Base-by-base conservation (phyloP, 176 grass and related monocot species). In the Aegilops sharonensis region DNA sequence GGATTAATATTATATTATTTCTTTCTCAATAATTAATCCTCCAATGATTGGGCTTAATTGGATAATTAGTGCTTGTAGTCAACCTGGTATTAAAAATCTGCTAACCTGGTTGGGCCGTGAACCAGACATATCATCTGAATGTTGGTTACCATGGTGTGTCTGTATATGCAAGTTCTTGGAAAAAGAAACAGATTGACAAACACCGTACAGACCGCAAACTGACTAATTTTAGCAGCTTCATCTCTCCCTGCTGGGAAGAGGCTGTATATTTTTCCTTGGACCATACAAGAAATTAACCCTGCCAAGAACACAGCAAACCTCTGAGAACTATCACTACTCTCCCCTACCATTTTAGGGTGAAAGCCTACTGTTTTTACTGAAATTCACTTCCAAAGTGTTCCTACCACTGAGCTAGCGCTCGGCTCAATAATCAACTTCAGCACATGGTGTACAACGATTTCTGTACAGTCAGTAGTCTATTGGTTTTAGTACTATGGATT, bases 1-100 rank as follows among this genome's bases (percentile, higher is more conserved):
- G 15, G 66, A 47, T 43, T 34, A 6, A 15, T 45, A 35, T 57
- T 14, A 43, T 43, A 43, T 43, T 43, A 3, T 11, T 43, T 43
- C 42, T 43, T 43, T 43, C 42, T 43, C 10, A 3, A 42, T 72
- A 42, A 24, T 24, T 45, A 73, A 73, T 43, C 5, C 24, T 74
- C 34, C 50, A 61, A 70, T 78, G 86, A 78, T 70, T 88, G 47
- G n/a, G 3, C 2, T 35, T 84, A 74, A 45, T 84, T 63, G 36
- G 82, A 10, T 31, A 40, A 84, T 74, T 23, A 82, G 43, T 25
- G 20, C 34, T 68, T 17, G 27, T 14, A 76, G 20, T 76, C 30
- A 81, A 81, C 13, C n/a, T 8, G 31, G 7, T 81, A 42, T 57
- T 34, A 24, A 52, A 77, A 60, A 77, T 56, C 5, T 29, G 23